phyloP scores from a whole-genome alignment of 768 basidiomycete species.

The Suillus cothurnatus region DNA sequence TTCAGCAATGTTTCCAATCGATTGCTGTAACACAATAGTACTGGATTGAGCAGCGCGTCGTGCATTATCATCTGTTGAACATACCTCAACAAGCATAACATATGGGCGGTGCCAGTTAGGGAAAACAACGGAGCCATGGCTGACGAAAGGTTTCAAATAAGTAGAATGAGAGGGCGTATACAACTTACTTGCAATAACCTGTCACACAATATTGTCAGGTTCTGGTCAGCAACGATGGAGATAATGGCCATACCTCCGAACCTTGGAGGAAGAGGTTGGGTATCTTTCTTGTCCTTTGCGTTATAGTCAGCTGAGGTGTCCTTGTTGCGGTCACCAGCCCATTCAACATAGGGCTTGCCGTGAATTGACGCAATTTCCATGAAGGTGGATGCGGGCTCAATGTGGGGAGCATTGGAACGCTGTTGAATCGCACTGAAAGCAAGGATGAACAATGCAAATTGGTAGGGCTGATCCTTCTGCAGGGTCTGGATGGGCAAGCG shows the following conservation, averaged over 20 bases:
- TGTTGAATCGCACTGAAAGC: constrained; percentile 20
- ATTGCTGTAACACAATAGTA: constrained; percentile 22
- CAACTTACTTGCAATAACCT: constrained; percentile 32
- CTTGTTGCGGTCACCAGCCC: constrained; percentile 23
- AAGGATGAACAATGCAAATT: constrained; percentile 30
- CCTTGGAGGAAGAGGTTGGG: constrained; percentile 24
- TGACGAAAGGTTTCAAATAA: constrained; percentile 5
- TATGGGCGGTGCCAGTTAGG: constrained; percentile 32
- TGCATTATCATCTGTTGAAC: neutral
- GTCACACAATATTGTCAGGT: neutral
- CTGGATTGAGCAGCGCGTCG: neutral
- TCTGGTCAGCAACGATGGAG: neutral
- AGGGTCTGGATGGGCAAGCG: constrained; percentile 28
- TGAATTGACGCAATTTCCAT: constrained; percentile 29
- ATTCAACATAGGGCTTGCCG: constrained; percentile 28
- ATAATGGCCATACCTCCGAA: constrained; percentile 25
- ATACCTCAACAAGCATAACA: constrained; percentile 29
- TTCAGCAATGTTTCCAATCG: constrained; percentile 27
- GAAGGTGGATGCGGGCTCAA: constrained; percentile 15
- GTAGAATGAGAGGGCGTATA: neutral
- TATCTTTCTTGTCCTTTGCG: constrained; percentile 26
- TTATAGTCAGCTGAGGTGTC: constrained; percentile 22
- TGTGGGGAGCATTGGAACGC: neutral
- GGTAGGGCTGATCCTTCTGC: constrained; percentile 20
- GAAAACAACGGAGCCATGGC: constrained; percentile 25